phyloP scores from a whole-genome alignment of 2,329 filamentous ascomycete species.

The Aureobasidium mangrovei region DNA sequence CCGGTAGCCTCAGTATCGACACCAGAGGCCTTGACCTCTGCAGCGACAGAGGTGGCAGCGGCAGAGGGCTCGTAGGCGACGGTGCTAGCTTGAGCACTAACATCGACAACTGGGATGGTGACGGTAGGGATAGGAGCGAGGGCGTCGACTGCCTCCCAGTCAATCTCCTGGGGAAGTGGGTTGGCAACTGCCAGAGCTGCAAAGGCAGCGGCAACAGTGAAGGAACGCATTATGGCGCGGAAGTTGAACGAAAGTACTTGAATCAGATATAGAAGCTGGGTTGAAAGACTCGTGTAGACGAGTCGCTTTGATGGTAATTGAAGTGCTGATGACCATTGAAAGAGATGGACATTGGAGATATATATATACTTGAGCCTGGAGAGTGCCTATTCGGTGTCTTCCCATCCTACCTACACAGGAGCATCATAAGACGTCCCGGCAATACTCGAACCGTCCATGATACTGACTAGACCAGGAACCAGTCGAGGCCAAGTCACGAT shows the following conservation, averaged over 20 bases:
- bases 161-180: conserved; percentile 16
- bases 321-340: background rate
- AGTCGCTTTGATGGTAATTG: background rate
- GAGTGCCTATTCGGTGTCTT: background rate
- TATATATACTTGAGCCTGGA: conserved; percentile 3
- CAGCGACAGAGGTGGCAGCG: conserved; percentile 5
- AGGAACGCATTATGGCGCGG: conserved; percentile 9
- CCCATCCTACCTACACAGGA: background rate
- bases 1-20: background rate
- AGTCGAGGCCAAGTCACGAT: conserved; percentile 8
- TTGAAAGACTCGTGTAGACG: background rate
- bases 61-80: conserved; percentile 15
- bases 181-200: conserved; percentile 11
- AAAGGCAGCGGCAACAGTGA: conserved; percentile 9
- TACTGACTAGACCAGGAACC: background rate
- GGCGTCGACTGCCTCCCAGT: conserved; percentile 16
- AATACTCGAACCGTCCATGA: background rate
- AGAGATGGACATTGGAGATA: background rate
- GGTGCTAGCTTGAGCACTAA: conserved; percentile 11
- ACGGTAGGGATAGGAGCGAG: conserved; percentile 11
- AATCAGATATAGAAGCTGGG: background rate
- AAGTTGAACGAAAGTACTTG: background rate
- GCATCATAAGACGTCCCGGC: background rate
- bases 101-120: conserved; percentile 13
- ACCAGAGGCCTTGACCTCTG: conserved; percentile 1